These are phyloP conservation scores for Agroathelia rolfsii DNA, from an alignment of 1,284 basidiomycete species.

Conservation along the genomic window DNA sequence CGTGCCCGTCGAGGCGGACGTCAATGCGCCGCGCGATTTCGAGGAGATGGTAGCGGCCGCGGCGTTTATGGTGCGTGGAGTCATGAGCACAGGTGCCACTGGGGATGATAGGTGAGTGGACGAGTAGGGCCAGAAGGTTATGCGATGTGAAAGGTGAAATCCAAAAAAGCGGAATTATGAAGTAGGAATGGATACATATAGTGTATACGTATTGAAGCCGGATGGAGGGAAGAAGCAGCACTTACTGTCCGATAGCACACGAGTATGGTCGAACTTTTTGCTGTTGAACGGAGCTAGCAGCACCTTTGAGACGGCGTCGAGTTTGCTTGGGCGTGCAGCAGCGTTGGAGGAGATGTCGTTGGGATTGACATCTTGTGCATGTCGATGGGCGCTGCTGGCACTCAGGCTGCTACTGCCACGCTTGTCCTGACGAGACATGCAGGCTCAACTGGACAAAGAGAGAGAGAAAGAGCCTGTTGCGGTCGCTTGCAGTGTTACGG, in stretches of 20 bases:
- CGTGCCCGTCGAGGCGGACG: too few species aligned
- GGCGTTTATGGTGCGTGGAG: slow-evolving; percentile 66
- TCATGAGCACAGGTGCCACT: slow-evolving; percentile 91
- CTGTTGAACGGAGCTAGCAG: slow-evolving; percentile 58
- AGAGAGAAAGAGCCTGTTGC: too few species aligned
- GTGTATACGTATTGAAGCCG: neutral
- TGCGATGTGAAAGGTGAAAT: too few species aligned
- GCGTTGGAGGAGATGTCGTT: too few species aligned
- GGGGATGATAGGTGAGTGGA: slow-evolving; percentile 12
- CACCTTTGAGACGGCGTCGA: slow-evolving; percentile 56
- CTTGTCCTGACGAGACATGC: too few species aligned
- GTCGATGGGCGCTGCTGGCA: too few species aligned
- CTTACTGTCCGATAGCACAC: slow-evolving; percentile 65
- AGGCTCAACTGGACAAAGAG: too few species aligned
- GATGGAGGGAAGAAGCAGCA: slow-evolving; percentile 10
- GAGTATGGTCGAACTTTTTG: slow-evolving; percentile 56
- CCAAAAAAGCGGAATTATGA: too few species aligned
- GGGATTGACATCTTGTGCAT: too few species aligned
- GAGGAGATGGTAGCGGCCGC: slow-evolving; percentile 55
- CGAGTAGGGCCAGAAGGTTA: too few species aligned
- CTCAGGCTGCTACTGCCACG: too few species aligned
- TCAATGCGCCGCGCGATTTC: slow-evolving; percentile 29
- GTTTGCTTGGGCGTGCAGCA: slow-evolving; percentile 28
- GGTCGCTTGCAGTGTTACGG: too few species aligned
- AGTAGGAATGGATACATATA: slow-evolving; percentile 8